Conservation (phyloP, 306 rosid genomes). For the Delonix regia region DNA sequence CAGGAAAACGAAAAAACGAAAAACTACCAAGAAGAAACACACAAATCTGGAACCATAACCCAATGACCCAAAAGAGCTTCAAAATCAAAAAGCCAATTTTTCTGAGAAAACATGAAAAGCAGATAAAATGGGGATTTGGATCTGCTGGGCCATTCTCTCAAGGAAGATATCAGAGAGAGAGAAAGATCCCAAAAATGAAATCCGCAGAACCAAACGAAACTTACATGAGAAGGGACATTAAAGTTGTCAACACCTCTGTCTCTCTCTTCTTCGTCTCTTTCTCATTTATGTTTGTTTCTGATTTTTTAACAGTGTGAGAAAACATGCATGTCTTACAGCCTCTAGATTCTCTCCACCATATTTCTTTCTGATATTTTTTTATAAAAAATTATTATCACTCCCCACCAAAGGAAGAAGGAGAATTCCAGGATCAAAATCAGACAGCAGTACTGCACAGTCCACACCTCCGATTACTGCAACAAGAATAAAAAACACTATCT, state of each 20-base stretch:
- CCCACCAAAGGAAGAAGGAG: background rate
- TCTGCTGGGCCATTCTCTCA: conserved; percentile 72
- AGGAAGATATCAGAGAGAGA: conserved; percentile 54
- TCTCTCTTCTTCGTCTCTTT: conserved; percentile 37
- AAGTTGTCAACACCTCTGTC: conserved; percentile 49
- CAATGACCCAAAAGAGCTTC: conserved; percentile 37
- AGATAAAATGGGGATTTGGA: conserved; percentile 62
- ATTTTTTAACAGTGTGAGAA: conserved; percentile 23
- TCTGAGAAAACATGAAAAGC: conserved; percentile 37
- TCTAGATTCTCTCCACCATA: conserved; percentile 61
- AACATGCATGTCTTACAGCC: conserved; percentile 36
- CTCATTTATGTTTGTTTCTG: conserved; percentile 45
- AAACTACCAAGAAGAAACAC: conserved; percentile 2
- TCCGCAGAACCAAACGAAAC: conserved; percentile 52
- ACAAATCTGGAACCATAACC: conserved; percentile 42
- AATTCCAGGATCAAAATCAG: conserved; percentile 22
- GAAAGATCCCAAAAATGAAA: conserved; percentile 46
- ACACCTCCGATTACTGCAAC: conserved; percentile 10
- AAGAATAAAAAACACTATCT: conserved; percentile 38
- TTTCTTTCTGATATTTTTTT: conserved; percentile 13
- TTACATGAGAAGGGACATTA: conserved; percentile 66
- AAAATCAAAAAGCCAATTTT: conserved; percentile 47
- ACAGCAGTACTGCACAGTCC: conserved; percentile 29
- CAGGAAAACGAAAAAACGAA: background rate
- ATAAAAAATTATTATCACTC: background rate